Evolutionary conservation across 2,329 filamentous ascomycete species (phyloP).

Genomic region (Fonsecaea monophora): DNA sequence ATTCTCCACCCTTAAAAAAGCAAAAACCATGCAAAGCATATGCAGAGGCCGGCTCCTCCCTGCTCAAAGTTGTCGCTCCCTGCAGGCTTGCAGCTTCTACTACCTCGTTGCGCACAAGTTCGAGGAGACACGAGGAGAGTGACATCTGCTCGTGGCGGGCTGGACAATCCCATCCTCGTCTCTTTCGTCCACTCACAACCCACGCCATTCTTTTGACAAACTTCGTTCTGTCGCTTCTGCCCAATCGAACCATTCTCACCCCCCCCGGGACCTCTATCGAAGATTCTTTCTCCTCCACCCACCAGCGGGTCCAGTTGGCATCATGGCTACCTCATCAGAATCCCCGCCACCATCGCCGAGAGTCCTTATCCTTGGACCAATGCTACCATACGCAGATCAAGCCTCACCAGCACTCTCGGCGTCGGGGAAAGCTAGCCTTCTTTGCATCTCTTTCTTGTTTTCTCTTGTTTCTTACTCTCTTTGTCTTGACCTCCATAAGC

Average conservation of each 20-base stretch:
- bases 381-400: conserved; percentile 14
- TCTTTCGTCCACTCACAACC: conserved; percentile 10
- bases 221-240: conserved; percentile 18
- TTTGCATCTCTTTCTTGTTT: conserved; percentile 9
- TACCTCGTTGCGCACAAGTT: neutral
- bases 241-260: conserved; percentile 2
- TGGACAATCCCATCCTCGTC: neutral
- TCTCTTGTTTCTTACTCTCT: conserved; percentile 1
- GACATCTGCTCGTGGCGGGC: neutral
- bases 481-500: neutral
- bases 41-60: neutral
- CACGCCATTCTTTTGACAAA: conserved; percentile 12
- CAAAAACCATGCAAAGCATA: neutral
- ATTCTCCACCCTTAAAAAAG: neutral
- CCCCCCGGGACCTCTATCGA: neutral
- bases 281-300: conserved; percentile 2
- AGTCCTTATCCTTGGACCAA: conserved; percentile 8
- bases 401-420: conserved; percentile 10
- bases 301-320: conserved; percentile 13
- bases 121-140: neutral
- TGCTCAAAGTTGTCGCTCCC: neutral
- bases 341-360: conserved; percentile 6
- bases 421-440: neutral
- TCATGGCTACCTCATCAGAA: conserved; percentile 10
- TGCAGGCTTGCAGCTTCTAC: neutral